phyloP scores from a whole-genome alignment of 352 stramenopile genomes.

The Globisporangium abappressorium region DNA sequence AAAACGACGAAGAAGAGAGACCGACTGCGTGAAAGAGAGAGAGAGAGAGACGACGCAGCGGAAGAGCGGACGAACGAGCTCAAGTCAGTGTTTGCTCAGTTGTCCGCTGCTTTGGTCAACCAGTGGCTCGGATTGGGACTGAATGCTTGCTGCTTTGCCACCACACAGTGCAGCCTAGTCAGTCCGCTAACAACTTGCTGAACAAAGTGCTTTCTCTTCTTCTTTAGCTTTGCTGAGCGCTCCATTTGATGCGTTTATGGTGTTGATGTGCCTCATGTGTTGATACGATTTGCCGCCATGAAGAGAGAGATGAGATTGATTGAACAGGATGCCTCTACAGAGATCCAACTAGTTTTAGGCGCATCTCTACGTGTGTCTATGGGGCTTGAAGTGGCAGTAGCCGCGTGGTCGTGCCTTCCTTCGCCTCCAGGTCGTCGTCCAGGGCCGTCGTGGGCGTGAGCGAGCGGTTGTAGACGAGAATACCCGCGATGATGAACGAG shows the following conservation, averaged over 20 bases:
- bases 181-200: background rate
- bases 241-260: background rate
- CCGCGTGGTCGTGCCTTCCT: constrained; percentile 25
- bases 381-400: constrained; percentile 13
- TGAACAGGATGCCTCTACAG: background rate
- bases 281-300: background rate
- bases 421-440: constrained; percentile 29
- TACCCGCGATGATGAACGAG: constrained; percentile 64
- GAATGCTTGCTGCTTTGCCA: background rate
- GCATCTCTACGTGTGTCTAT: background rate
- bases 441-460: constrained; percentile 35
- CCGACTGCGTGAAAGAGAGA: constrained; percentile 2
- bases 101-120: constrained; percentile 1
- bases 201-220: constrained; percentile 15
- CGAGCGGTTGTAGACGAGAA: constrained; percentile 75
- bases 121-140: background rate
- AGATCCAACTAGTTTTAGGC: background rate
- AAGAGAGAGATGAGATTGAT: background rate
- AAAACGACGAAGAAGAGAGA: constrained; percentile 4
- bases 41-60: background rate
- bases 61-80: background rate
- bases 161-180: background rate
- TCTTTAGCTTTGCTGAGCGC: background rate
- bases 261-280: background rate
- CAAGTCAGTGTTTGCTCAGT: too few species aligned